Base-by-base conservation (phyloP, 192 early-diverging fungal species). In the Umbelopsis ramanniana region DNA sequence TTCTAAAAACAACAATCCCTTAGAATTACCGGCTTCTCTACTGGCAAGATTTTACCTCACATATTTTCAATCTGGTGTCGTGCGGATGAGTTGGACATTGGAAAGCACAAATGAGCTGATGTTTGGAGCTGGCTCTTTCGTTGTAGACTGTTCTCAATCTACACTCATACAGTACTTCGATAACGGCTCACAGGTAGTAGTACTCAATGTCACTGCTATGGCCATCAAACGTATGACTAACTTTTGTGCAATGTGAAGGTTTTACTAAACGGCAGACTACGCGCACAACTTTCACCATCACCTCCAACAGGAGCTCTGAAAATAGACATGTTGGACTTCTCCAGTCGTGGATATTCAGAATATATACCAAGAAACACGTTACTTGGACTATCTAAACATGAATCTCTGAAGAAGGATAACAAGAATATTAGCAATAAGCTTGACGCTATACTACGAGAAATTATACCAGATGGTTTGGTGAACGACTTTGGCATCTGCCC, bases 41-140 rank as follows among this genome's bases (percentile, higher is more conserved):
- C 63, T 72, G 19, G 50, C 69, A 35, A 46, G 75, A 47, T 76
- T 52, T 52, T 76, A 72, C 35, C 75, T 72, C 43, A 76, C 75
- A 26, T 52, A 72, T 17, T 76, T 72, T 21, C 35, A 68, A 26
- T 72, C 70, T 22, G 70, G 70, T 46, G 70, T 68, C 0, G 66
- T 45, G 4, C 67, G 57, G 24, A 72, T 76, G 46, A 63, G 71
- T n/a, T 66, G 71, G 60, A 72, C 66, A 37, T 50, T 76, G 24
- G 75, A 72, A 9, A 63, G 67, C 22, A 71, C 75, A 33, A 71
- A 63, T 55, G 75, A 76, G 37, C 72, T 67, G 23, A 76, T 76
- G 37, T 67, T 72, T 38, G 35, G 70, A 48, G 50, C 52, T 0
- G 75, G 75, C 2, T 9, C 54, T 45, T 54, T 71, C 47, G 68